Percentiles rank a stretch among this genome's conserved stretches.
These are phyloP conservation scores for Cubamyces sp. DNA, from an alignment of 768 basidiomycete species.

Conservation along the genomic window DNA sequence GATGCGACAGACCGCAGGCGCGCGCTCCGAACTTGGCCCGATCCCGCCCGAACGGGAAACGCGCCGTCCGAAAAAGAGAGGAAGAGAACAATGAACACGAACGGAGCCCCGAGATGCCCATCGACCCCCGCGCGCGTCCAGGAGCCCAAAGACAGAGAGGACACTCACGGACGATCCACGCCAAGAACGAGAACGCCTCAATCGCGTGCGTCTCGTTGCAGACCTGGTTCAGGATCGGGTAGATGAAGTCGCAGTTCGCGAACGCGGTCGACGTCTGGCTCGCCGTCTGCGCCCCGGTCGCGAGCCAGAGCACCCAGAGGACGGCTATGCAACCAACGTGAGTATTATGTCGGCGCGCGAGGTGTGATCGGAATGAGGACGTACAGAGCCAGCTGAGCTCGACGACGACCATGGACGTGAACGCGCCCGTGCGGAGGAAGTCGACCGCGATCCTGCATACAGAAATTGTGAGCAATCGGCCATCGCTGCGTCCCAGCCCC, in stretches of 20 bases:
- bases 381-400: constrained; percentile 35
- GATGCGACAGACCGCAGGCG: no score
- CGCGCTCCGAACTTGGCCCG: no score
- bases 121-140: no score
- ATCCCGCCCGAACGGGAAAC: no score
- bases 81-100: no score
- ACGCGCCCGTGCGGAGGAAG: constrained; percentile 31
- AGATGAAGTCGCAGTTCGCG: constrained; percentile 24
- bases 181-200: constrained; percentile 34
- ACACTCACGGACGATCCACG: constrained; percentile 30
- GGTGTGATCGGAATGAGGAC: not conserved
- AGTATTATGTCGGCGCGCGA: not conserved
- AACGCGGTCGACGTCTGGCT: constrained; percentile 15
- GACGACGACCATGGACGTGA: constrained; percentile 37
- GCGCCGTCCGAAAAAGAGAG: no score
- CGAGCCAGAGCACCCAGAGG: constrained; percentile 38
- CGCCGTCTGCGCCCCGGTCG: constrained; percentile 29
- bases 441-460: constrained; percentile 33
- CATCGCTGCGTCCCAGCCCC: not conserved
- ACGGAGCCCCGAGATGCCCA: no score
- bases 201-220: constrained; percentile 34
- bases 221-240: constrained; percentile 22
- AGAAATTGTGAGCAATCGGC: not conserved
- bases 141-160: not conserved
- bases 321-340: constrained; percentile 17